Evolutionary conservation across 805 yeast species (phyloP).

Genomic region (Candida sphagnicola): DNA sequence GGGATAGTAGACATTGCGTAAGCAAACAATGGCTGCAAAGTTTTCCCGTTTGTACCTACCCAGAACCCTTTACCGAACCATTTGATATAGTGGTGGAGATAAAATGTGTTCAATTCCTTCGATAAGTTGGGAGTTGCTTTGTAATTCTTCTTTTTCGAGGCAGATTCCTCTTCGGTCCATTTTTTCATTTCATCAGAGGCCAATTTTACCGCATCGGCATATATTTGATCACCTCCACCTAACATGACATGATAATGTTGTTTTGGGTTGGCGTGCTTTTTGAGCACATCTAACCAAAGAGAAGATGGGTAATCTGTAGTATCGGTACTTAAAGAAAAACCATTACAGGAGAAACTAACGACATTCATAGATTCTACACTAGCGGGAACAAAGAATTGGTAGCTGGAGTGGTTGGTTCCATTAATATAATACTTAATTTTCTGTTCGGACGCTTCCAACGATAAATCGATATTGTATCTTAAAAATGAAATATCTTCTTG

Average conservation of each 20-base stretch:
- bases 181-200: conserved; percentile 49
- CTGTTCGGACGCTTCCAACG: conserved; percentile 50
- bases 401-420: conserved; percentile 30
- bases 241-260: conserved; percentile 85
- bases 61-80: conserved; percentile 94
- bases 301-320: conserved; percentile 67
- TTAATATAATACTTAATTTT: conserved; percentile 61
- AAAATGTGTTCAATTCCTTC: conserved; percentile 59
- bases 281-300: conserved; percentile 81
- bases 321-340: conserved; percentile 74
- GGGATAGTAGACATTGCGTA: conserved; percentile 81
- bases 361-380: conserved; percentile 67
- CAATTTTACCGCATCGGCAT: conserved; percentile 75
- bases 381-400: conserved; percentile 69
- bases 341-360: conserved; percentile 85
- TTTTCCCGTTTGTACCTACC: conserved; percentile 64
- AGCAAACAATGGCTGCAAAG: conserved; percentile 67
- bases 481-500: conserved; percentile 54
- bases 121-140: conserved; percentile 45
- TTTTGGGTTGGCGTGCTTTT: conserved; percentile 46
- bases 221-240: conserved; percentile 97
- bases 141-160: conserved; percentile 37
- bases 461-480: conserved; percentile 57
- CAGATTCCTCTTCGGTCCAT: conserved; percentile 60
- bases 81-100: conserved; percentile 65